Conservation (phyloP, 2,329 filamentous ascomycete species). For the Colletotrichum sp. region DNA sequence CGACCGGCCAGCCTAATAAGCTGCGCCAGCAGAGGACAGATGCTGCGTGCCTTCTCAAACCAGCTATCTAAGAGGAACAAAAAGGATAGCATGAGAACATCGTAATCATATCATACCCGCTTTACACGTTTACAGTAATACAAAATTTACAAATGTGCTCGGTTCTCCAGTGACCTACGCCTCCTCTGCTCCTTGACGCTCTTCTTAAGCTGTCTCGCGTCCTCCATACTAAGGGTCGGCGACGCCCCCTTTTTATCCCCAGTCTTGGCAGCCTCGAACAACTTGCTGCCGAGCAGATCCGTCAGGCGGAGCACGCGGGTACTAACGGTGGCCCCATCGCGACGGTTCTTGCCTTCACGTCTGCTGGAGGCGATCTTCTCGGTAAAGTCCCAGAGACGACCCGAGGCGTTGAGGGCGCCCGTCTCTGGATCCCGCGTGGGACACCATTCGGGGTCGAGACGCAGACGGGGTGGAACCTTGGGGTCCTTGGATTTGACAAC, state of each 20-base stretch:
- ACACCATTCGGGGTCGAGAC: conserved; percentile 76
- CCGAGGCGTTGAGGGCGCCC: conserved; percentile 69
- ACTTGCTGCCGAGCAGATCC: conserved; percentile 71
- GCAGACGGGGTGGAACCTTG: conserved; percentile 66
- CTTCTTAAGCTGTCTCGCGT: conserved; percentile 48
- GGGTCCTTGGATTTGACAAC: conserved; percentile 72
- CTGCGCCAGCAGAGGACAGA: not conserved
- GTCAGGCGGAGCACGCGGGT: conserved; percentile 80
- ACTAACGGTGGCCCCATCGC: conserved; percentile 90
- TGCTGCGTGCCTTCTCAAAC: not conserved
- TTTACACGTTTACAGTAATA: conserved; percentile 14
- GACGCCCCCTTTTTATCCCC: conserved; percentile 44
- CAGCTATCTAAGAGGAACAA: not conserved
- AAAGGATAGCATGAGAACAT: not conserved
- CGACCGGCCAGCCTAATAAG: not conserved
- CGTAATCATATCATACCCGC: conserved; percentile 12
- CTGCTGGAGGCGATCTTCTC: conserved; percentile 84
- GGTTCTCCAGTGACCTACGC: conserved; percentile 53
- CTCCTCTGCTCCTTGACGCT: conserved; percentile 51
- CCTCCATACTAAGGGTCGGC: conserved; percentile 55
- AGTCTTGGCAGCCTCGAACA: conserved; percentile 67
- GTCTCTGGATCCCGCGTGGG: conserved; percentile 68
- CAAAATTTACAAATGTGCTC: conserved; percentile 51
- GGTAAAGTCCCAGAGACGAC: conserved; percentile 89
- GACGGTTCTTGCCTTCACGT: conserved; percentile 91